Conservation (phyloP, 2,329 filamentous ascomycete species). For the Calonectria pteridis region DNA sequence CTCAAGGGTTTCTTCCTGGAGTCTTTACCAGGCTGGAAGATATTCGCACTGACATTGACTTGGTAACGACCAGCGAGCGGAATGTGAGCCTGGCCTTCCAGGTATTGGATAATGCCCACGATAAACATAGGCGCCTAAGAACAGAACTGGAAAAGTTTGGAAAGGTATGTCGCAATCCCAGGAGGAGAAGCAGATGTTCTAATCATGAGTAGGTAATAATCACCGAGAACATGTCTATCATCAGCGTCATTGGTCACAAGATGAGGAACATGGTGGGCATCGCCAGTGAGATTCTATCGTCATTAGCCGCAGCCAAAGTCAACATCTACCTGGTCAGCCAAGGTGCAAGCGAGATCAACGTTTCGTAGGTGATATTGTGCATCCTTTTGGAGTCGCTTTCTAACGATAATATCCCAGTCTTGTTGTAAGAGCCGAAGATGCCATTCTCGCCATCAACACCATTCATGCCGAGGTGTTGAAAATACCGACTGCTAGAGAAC, state of each 20-base stretch:
- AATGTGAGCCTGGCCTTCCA: constrained; percentile 1
- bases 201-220: not conserved
- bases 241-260: not conserved
- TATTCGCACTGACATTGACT: not conserved
- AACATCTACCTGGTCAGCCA: constrained; percentile 5
- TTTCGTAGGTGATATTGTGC: not conserved
- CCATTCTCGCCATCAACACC: not conserved
- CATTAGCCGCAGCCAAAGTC: not conserved
- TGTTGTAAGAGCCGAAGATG: not conserved
- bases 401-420: not conserved
- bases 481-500: not conserved
- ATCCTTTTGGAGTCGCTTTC: rapidly evolving
- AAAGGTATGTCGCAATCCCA: not conserved
- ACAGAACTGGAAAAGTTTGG: not conserved
- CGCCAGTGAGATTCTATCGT: not conserved
- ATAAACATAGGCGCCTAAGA: not conserved
- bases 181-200: not conserved
- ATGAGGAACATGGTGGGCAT: constrained; percentile 7
- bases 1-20: not conserved
- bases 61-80: not conserved
- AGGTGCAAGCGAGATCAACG: constrained; percentile 1
- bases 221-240: not conserved
- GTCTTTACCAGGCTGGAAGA: not conserved
- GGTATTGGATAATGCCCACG: not conserved
- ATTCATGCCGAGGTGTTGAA: constrained; percentile 5